A percentile compares a stretch with the other conserved stretches of the same genome.
Evolutionary conservation across 371 early-diverging fungal species (phyloP).

Genomic region (Vavraia culicis): DNA sequence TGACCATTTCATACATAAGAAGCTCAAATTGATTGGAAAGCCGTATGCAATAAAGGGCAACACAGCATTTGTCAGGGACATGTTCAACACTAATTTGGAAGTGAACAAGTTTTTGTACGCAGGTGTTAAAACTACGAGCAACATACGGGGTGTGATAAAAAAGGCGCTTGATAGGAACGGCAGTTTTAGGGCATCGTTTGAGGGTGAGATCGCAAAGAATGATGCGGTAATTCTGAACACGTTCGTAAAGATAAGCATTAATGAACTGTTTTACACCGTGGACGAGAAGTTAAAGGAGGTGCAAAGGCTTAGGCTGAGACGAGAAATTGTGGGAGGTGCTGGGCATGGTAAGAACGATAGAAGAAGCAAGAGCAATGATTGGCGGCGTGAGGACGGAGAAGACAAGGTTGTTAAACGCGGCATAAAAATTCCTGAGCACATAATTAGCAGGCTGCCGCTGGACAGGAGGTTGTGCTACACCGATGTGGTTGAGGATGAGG

Average conservation of each 20-base stretch:
- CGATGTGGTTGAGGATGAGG: too few species aligned
- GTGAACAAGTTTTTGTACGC: conserved; percentile 94
- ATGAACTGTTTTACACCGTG: background rate
- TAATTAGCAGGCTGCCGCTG: background rate
- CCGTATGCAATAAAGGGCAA: conserved; percentile 79
- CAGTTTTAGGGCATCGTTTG: conserved; percentile 90
- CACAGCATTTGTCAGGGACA: conserved; percentile 88
- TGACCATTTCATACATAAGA: conserved; percentile 48
- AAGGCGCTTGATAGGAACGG: conserved; percentile 59
- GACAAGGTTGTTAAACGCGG: background rate
- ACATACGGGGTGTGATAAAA: conserved; percentile 90
- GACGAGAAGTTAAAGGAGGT: background rate
- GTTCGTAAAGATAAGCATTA: background rate
- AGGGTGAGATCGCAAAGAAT: conserved; percentile 71
- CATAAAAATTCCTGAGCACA: background rate
- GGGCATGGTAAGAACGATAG: background rate
- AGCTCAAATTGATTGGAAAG: conserved; percentile 80
- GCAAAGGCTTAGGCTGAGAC: conserved; percentile 41
- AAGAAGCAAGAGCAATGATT: background rate
- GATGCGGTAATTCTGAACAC: conserved; percentile 70
- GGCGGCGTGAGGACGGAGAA: background rate
- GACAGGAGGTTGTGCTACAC: too few species aligned
- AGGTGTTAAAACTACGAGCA: conserved; percentile 71
- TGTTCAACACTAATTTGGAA: conserved; percentile 90
- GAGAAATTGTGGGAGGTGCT: conserved; percentile 41